Base-by-base conservation (phyloP, 371 early-diverging fungal genomes). In the Lichtheimia ramosa region DNA sequence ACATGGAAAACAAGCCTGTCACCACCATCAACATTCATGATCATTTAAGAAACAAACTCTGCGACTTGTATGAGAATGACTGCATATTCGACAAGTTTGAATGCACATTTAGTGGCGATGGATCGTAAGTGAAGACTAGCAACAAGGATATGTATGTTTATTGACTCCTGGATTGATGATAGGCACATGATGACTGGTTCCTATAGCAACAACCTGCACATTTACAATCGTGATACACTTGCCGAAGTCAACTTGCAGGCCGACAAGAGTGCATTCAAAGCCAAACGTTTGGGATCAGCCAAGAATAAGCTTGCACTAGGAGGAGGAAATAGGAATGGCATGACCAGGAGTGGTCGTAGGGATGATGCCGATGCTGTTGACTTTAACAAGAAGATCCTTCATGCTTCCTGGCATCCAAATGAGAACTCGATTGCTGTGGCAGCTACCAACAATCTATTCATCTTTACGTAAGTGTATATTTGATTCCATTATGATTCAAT, bases 31-130 rank as follows among this genome's bases (percentile, higher is more conserved):
- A 82, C 69, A 91, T 96, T 43, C 96, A 96, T 70, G 95, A 97
- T 68, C 91, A 94, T 63, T 78, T 97, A 28, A 84, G 91, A 65
- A 86, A 84, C 75, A 96, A 96, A 70, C 86, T 97, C 18, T 96
- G 96, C 74, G 97, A 97, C 64, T 81, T 96, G 54, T 97, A 97
- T 75, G 98, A 96, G 66, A 96, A 94, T 77, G 98, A 97, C 71
- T 95, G 94, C 77, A 96, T 97, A 74, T 97, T 97, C 83, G 98
- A 97, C 85, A 97, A 97, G 82, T 97, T 97, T 66, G 98, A 97
- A 73, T 95, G 96, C 78, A 92, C 87, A 52, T 92, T 95, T 62
- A 92, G 92, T 66, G 96, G 96, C 21, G 92, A 95, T 70, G 95
- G 95, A 64, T 64, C 57, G 73, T 72, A 66, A 48, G 63, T 20